Conservation (phyloP, 352 stramenopile genomes). For the Globisporangium paddicum region DNA sequence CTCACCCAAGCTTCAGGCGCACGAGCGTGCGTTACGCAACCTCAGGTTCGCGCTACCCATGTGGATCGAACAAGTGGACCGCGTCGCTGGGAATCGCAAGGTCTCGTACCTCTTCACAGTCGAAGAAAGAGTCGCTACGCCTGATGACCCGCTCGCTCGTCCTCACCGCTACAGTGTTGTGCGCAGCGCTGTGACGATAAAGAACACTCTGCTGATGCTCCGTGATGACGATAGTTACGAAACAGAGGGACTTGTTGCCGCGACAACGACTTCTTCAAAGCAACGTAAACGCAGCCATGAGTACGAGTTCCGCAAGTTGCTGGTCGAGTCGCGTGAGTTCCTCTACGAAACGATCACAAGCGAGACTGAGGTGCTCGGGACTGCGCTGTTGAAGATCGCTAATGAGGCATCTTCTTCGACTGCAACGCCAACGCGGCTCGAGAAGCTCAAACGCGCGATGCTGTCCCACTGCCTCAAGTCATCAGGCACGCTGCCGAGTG, state of each 20-base stretch:
- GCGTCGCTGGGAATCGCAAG: slow-evolving; percentile 46
- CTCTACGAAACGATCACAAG: slow-evolving; percentile 60
- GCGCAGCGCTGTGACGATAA: slow-evolving; percentile 55
- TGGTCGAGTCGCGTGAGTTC: slow-evolving; percentile 60
- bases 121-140: slow-evolving; percentile 15
- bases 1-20: slow-evolving; percentile 15
- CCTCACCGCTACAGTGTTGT: slow-evolving; percentile 28
- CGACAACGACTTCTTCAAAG: slow-evolving; percentile 14
- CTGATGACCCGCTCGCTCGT: background rate
- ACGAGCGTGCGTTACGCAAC: slow-evolving; percentile 24
- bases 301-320: slow-evolving; percentile 37
- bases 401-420: background rate
- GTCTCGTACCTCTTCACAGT: slow-evolving; percentile 66
- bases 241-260: slow-evolving; percentile 1
- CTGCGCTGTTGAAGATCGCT: slow-evolving; percentile 36
- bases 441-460: slow-evolving; percentile 34
- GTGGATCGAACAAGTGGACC: slow-evolving; percentile 72
- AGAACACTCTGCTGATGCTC: slow-evolving; percentile 50
- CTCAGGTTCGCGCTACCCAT: slow-evolving; percentile 55
- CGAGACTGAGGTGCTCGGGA: slow-evolving; percentile 44
- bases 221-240: slow-evolving; percentile 19
- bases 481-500: slow-evolving; percentile 29
- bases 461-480: slow-evolving; percentile 62
- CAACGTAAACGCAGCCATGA: slow-evolving; percentile 24
- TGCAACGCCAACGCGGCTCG: slow-evolving; percentile 5